Evolutionary conservation across 805 yeast genomes (phyloP).

Genomic region (Metschnikowia proteae): DNA sequence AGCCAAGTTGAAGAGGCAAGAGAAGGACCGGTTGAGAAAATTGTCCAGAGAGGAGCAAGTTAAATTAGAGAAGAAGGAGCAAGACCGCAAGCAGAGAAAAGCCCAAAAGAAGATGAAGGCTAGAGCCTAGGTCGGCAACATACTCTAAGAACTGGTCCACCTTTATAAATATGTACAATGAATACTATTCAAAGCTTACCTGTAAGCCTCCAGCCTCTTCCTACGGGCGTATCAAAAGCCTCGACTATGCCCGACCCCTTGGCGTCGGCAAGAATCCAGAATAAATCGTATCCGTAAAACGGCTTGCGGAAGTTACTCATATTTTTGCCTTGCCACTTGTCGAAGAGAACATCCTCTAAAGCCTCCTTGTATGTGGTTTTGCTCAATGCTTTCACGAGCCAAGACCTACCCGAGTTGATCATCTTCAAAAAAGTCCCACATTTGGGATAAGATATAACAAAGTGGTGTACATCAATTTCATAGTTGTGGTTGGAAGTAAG

Average conservation of each 20-base stretch:
- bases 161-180: not conserved
- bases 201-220: conserved; percentile 56
- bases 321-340: conserved; percentile 44
- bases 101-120: conserved; percentile 57
- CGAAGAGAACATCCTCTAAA: conserved; percentile 38
- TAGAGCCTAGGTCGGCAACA: conserved; percentile 21
- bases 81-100: conserved; percentile 79
- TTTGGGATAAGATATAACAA: conserved; percentile 46
- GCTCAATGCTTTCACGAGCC: conserved; percentile 40
- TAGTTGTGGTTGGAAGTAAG: conserved; percentile 43
- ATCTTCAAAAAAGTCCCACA: conserved; percentile 48
- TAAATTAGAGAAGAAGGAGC: conserved; percentile 71
- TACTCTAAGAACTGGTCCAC: not conserved
- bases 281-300: conserved; percentile 47
- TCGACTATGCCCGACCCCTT: conserved; percentile 52
- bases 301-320: conserved; percentile 44
- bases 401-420: conserved; percentile 40
- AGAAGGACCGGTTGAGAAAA: conserved; percentile 53
- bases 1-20: conserved; percentile 63
- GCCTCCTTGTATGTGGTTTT: conserved; percentile 40
- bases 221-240: conserved; percentile 51
- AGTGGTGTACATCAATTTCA: conserved; percentile 37
- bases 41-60: conserved; percentile 76
- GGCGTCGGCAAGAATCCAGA: conserved; percentile 50
- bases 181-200: conserved; percentile 35